Base-by-base conservation (phyloP, 2,329 filamentous ascomycete genomes). In the Davidsoniella eucalypti region DNA sequence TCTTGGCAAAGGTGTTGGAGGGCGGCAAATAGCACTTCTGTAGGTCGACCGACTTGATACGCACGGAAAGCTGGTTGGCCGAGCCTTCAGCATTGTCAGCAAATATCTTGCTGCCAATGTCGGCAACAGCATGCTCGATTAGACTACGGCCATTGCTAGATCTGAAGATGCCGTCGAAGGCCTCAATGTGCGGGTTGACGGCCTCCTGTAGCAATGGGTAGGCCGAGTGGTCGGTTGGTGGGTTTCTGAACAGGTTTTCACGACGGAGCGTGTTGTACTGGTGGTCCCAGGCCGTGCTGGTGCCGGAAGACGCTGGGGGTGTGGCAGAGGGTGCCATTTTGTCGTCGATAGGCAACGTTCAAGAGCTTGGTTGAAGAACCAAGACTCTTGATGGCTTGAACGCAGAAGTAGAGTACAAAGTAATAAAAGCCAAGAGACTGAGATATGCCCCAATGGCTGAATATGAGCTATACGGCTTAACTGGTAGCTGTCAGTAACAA, bases 161-260 rank as follows among this genome's bases (percentile, higher is more conserved):
- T 46, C 26, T 50, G 62, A 95, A 93, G 44, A 96, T 73, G 48
- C 80, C 80, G 69, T 98, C 94, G 76, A 95, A 98, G 5, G 92
- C 92, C 60, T 95, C 82, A 58, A 96, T 83, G 65, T 98, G 92
- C 46, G 92, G 92, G 56, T 84, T 75, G 53, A 96, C 80, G n/a
- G 90, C 85, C 54, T 76, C 76, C 59, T 88, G 82, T 44, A 98
- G 77, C 18, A 84, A 76, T 12, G 92, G 92, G 61, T 94, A 96
- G 53, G 90, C 87, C 8, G 84, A 84, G 58, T 78, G 82, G 62
- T 96, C 88, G 60, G 77, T 82, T 0, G 92, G 90, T 16, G 92
- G 90, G 57, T 93, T 81, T 59, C 78, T 75, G 65, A 98, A 98
- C 18, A 98, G 82, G 48, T 84, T 75, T 61, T 98, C 86, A 59